These are phyloP conservation scores for Venturia carpophila DNA, from an alignment of 2,329 filamentous ascomycete species.

Conservation along the genomic window DNA sequence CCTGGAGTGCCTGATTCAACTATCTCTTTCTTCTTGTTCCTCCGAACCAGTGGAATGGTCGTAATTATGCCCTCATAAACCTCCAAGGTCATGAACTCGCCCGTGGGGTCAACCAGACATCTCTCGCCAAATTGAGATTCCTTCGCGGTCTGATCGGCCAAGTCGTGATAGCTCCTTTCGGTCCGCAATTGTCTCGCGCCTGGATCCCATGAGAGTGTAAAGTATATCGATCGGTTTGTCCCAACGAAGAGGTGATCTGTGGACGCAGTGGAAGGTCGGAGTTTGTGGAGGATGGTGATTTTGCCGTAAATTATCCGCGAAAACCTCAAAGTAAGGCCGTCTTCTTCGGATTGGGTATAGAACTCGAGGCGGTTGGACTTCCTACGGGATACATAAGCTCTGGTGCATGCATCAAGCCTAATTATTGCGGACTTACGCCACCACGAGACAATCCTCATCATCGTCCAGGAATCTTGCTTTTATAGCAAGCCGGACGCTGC, in stretches of 20 bases:
- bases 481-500: conserved; percentile 82
- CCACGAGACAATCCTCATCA: conserved; percentile 71
- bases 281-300: conserved; percentile 73
- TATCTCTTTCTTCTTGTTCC: conserved; percentile 45
- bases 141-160: conserved; percentile 53
- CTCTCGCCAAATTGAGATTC: conserved; percentile 77
- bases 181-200: conserved; percentile 46
- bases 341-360: conserved; percentile 55
- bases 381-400: conserved; percentile 29
- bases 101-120: conserved; percentile 75
- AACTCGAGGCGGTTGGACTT: conserved; percentile 82
- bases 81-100: conserved; percentile 58
- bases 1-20: conserved; percentile 46
- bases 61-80: conserved; percentile 62
- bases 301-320: conserved; percentile 75
- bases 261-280: conserved; percentile 64
- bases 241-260: conserved; percentile 88
- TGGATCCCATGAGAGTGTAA: conserved; percentile 77
- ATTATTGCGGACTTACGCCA: conserved; percentile 59
- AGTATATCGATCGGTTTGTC: conserved; percentile 84
- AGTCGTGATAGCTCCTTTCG: conserved; percentile 50
- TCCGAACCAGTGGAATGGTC: conserved; percentile 52
- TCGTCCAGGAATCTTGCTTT: conserved; percentile 67
- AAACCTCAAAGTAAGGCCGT: conserved; percentile 57
- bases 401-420: not conserved